Evolutionary conservation across 257 asterid species (phyloP), one percentile per base, ranked within the genome.

Genomic region (Rehmannia glutinosa): DNA sequence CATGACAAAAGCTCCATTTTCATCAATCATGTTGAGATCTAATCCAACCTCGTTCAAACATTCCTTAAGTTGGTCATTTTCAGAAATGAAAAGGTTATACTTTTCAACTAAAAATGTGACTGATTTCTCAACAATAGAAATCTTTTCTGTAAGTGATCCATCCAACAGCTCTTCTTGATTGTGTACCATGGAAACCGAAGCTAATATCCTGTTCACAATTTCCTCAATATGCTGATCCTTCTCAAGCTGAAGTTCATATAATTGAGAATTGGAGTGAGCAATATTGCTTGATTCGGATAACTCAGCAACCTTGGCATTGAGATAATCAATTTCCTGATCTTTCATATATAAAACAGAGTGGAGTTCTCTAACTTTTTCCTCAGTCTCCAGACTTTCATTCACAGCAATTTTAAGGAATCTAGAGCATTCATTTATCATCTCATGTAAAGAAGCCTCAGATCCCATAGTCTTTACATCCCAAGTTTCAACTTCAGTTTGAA

Each of bases 261-360:
- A 53, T 41, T 56, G 78, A 74, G 77, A 75, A 69, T 70, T 71
- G 36, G 83, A 74, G 63, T 49, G 73, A 52, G 74, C 67, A 19
- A 62, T 63, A 58, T 74, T 75, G 51, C 62, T 67, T 6, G 83
- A 82, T n/a, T 80, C 81, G 21, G 82, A 75, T 53, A 72, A 60
- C 69, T 82, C 89, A 25, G 79, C 73, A 73, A 80, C 72, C 80
- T 80, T 86, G 36, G 80, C 74, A 66, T 73, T 81, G 69, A 89
- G 96, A 70, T 69, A 66, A 68, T 75, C 82, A 76, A 84, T 84
- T 74, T 86, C 90, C 66, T 83, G 84, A 72, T 82, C 84, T 77
- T 84, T 89, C 69, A 51, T 53, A 68, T 70, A 73, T 62, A 84
- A 46, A 20, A 70, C 45, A 25, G 86, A 77, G 21, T 83, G 81